Base-by-base conservation (phyloP, 2,329 filamentous ascomycete species). In the Exserohilum rostratum region DNA sequence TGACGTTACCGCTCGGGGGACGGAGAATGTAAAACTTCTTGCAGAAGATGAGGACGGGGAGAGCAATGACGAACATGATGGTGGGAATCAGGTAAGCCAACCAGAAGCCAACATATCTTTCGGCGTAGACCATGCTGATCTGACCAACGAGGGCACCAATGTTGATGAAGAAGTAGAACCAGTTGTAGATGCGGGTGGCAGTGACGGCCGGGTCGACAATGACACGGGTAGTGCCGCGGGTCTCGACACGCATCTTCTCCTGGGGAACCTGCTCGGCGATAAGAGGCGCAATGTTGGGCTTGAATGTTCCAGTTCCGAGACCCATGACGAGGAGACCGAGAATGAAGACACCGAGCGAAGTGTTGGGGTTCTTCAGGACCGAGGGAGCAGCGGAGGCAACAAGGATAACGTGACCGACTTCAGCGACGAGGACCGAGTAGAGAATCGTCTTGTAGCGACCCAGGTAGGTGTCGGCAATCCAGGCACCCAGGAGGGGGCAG, bases 21-120 rank as follows among this genome's bases (percentile, higher is more conserved):
- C 78, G 78, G 29, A 82, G 80, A 55, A 80, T 77, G 75, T 90
- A 90, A 53, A 57, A 80, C 65, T 87, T 87, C 70, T 84, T 82
- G 70, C 83, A 82, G 59, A 83, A 74, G 46, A 80, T 75, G 34
- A 91, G 77, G 3, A 90, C 82, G 0, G 83, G 55, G 1, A 88
- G 84, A 30, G 83, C 83, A 35, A 83, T 20, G 22, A 85, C 76
- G 78, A 90, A 89, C 65, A 90, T 77, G 42, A 80, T 64, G 1
- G 88, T 90, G 5, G 89, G 88, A 12, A 91, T 80, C 15, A 89
- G 76, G 76, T 82, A 92, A 0, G 89, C 82, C 12, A 90, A 80
- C 83, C 85, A 92, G 79, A 90, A 92, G 12, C 89, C 89, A 38
- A 91, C 83, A 47, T 76, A 76, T 38, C 72, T 66, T 50, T 77